These are phyloP conservation scores for Phytomonas sp. DNA, from an alignment of 208 protist species.

Conservation along the genomic window DNA sequence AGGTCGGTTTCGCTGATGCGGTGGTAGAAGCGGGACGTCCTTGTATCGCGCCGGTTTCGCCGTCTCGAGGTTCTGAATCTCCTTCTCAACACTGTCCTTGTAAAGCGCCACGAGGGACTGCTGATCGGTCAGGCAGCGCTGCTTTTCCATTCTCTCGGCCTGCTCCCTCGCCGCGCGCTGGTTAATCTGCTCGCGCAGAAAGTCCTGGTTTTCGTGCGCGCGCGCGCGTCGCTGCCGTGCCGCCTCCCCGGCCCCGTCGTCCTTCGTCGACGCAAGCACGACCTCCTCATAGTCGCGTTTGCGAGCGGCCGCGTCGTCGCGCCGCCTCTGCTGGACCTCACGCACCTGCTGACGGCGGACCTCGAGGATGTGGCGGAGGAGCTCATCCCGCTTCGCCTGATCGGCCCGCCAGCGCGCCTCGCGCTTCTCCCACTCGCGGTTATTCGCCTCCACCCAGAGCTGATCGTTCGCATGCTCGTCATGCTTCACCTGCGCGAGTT, in stretches of 20 bases:
- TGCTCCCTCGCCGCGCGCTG: slow-evolving; percentile 35
- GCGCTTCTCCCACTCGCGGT: slow-evolving; percentile 72
- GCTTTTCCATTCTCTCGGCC: slow-evolving; percentile 22
- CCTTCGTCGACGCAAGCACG: slow-evolving; percentile 21
- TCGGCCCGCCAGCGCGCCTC: slow-evolving; percentile 66
- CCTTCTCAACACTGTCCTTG: slow-evolving; percentile 48
- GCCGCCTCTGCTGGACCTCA: slow-evolving; percentile 43
- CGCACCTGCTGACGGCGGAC: slow-evolving; percentile 72
- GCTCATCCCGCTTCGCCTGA: slow-evolving; percentile 39
- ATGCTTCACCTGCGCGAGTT: slow-evolving; percentile 49
- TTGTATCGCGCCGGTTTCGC: slow-evolving; percentile 71
- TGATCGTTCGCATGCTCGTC: slow-evolving; percentile 44
- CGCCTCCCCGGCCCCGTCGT: slow-evolving; percentile 28
- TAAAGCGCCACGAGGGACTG: slow-evolving; percentile 42
- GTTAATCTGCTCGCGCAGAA: slow-evolving; percentile 57
- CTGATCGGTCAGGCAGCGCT: slow-evolving; percentile 47
- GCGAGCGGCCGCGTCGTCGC: slow-evolving; percentile 24
- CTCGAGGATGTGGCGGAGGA: slow-evolving; percentile 66
- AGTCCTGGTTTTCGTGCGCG: slow-evolving; percentile 61
- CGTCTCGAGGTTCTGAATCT: slow-evolving; percentile 70
- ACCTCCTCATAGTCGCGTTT: slow-evolving; percentile 47
- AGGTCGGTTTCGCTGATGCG: slow-evolving; percentile 21
- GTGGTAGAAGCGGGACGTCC: slow-evolving; percentile 57
- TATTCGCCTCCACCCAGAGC: slow-evolving; percentile 76
- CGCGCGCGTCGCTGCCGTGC: slow-evolving; percentile 25